Conservation (phyloP, 192 early-diverging fungal species). For the Anaeromyces robustus region DNA sequence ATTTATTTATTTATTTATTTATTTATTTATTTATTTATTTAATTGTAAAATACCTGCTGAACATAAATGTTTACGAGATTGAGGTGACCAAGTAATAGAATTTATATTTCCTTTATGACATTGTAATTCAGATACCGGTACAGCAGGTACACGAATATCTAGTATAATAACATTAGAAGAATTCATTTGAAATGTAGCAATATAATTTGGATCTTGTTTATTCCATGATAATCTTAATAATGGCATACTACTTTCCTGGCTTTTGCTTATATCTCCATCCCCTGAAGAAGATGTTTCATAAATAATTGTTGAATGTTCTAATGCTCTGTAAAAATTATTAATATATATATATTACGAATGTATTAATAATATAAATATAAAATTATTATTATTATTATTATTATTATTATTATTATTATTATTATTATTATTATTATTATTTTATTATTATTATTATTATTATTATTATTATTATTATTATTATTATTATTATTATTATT, state of each 20-base stretch:
- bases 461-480: no score
- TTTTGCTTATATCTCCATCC: conserved; percentile 3
- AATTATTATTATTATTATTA: no score
- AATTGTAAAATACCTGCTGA: conserved; percentile 78
- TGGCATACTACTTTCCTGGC: conserved; percentile 25
- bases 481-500: no score
- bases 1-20: no score
- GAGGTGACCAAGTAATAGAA: conserved; percentile 76
- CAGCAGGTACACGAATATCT: conserved; percentile 79
- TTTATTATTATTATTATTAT: no score
- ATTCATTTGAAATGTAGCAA: conserved; percentile 83
- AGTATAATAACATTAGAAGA: conserved; percentile 66
- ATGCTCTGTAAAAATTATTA: no score
- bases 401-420: no score
- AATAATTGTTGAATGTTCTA: conserved; percentile 95
- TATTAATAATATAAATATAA: no score
- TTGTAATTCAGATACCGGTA: conserved; percentile 64
- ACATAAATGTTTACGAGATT: conserved; percentile 59
- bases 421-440: no score
- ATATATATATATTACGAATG: no score
- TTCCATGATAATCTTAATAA: conserved; percentile 81
- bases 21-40: neutral
- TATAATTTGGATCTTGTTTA: conserved; percentile 71
- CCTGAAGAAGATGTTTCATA: conserved; percentile 63
- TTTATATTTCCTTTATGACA: conserved; percentile 65